Evolutionary conservation across 2,329 filamentous ascomycete species (phyloP).

Genomic region (Aspergillus vadensis): DNA sequence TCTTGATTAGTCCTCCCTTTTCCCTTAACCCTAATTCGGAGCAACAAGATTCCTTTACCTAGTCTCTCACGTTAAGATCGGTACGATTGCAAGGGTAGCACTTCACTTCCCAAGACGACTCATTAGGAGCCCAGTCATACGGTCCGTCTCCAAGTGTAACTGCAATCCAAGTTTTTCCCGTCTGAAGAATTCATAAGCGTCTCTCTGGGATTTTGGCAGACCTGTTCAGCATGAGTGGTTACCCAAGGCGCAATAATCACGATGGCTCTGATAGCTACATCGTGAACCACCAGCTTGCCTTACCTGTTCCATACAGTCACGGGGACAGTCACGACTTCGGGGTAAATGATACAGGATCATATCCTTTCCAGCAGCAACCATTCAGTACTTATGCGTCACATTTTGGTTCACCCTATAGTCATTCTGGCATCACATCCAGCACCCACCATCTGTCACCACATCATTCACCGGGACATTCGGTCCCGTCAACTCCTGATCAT

Average conservation of each 20-base stretch:
- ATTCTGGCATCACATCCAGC: slow-evolving; percentile 33
- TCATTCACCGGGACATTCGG: slow-evolving; percentile 36
- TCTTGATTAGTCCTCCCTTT: not conserved
- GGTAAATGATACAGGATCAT: slow-evolving; percentile 32
- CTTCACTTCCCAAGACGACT: not conserved
- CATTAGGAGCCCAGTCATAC: not conserved
- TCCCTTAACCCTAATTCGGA: not conserved
- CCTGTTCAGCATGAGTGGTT: slow-evolving; percentile 39
- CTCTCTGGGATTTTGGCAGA: not conserved
- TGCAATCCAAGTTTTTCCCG: not conserved
- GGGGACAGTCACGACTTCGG: slow-evolving; percentile 34
- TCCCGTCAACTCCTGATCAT: slow-evolving; percentile 38
- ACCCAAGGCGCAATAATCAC: slow-evolving; percentile 39
- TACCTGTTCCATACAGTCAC: slow-evolving; percentile 36
- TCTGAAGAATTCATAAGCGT: not conserved
- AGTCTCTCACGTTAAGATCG: not conserved
- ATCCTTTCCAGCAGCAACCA: slow-evolving; percentile 36
- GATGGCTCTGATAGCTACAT: slow-evolving; percentile 40
- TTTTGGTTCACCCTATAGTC: slow-evolving; percentile 40
- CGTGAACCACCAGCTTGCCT: slow-evolving; percentile 36
- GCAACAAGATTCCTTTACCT: not conserved
- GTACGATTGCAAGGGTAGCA: not conserved
- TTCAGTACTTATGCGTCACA: slow-evolving; percentile 42
- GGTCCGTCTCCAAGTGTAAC: not conserved
- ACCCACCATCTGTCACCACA: slow-evolving; percentile 32